Evolutionary conservation across 2,329 filamentous ascomycete genomes (phyloP), one percentile per base, ranked within the genome.

Genomic region (Botrytis medusae): DNA sequence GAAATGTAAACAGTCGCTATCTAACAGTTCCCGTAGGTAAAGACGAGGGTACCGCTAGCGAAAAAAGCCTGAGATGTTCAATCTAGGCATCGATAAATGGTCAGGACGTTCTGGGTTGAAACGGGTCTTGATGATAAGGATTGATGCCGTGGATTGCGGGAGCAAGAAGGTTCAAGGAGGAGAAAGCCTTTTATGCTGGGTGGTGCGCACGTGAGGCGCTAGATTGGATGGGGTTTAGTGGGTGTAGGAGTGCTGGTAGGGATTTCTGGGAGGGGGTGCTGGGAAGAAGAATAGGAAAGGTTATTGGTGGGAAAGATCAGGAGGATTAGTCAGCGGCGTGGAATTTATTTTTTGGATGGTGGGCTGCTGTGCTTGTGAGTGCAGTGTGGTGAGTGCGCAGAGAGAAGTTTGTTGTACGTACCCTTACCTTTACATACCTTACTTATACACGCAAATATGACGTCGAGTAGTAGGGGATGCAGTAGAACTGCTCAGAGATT

Each of bases 41-140:
- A 73, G 48, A 84, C 84, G 78, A 93, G 94, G 93, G 93, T 91
- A 91, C 93, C 90, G 94, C 93, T 98, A 98, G 95, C 95, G 95
- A 94, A 97, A 94, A 94, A 93, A 93, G 92, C 92, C 92, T 93
- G 92, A 91, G 85, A 82, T 81, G 79, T 84, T 92, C 85, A 82
- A 82, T 97, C 93, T 97, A 83, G 93, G 93, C 95, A 96, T 90
- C 85, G 84, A 84, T 90, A 88, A 96, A 97, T 97, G 95, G 90
- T 95, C 94, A 93, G 88, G 88, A 91, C 90, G 88, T 90, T 88
- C 87, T 92, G 88, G 89, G 85, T 84, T 82, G 85, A 84, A 86
- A 86, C 86, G 86, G 88, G 86, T 91, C 89, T 90, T 94, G 93
- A 95, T 89, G 95, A 97, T 98, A 98, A 97, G 95, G 94, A 91